A percentile compares a stretch with the other conserved stretches of the same genome.
Evolutionary conservation across 2,329 filamentous ascomycete genomes (phyloP).

Genomic region (Cercospora sp.): DNA sequence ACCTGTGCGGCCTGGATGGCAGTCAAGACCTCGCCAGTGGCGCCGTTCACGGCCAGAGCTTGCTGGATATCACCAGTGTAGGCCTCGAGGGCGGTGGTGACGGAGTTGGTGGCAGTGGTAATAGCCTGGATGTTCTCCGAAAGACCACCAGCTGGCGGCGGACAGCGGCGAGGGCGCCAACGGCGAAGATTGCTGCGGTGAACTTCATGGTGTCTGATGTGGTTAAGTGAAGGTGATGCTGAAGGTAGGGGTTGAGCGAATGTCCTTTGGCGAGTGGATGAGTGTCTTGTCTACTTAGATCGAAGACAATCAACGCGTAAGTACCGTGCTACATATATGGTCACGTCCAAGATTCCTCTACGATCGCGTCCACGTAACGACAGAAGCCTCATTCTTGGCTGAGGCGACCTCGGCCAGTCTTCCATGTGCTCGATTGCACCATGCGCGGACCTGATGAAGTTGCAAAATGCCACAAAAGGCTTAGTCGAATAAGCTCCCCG

Average conservation of each 20-base stretch:
- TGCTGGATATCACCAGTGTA: constrained; percentile 15
- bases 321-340: constrained; percentile 5
- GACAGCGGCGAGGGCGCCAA: constrained; percentile 17
- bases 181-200: constrained; percentile 18
- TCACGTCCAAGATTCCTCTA: not conserved
- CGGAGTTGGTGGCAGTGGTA: constrained; percentile 5
- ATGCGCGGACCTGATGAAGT: constrained; percentile 7
- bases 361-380: constrained; percentile 4
- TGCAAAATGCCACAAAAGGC: constrained; percentile 1
- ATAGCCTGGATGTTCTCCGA: constrained; percentile 8
- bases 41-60: constrained; percentile 13
- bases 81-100: constrained; percentile 13
- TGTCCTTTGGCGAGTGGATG: constrained; percentile 6
- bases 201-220: constrained; percentile 17
- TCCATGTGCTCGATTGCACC: not conserved
- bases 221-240: constrained; percentile 2
- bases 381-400: constrained; percentile 1
- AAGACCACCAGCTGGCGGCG: constrained; percentile 14
- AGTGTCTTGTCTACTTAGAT: constrained; percentile 3
- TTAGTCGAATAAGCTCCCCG: constrained; percentile 11
- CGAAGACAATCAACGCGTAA: not conserved
- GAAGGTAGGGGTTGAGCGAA: not conserved
- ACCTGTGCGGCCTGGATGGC: constrained; percentile 15
- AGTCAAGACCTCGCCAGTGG: constrained; percentile 13
- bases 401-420: constrained; percentile 1